Percentiles rank a stretch among this genome's conserved stretches.
These are phyloP conservation scores for Zymoseptoria pseudotritici DNA, from an alignment of 2,329 filamentous ascomycete species.

Conservation along the genomic window DNA sequence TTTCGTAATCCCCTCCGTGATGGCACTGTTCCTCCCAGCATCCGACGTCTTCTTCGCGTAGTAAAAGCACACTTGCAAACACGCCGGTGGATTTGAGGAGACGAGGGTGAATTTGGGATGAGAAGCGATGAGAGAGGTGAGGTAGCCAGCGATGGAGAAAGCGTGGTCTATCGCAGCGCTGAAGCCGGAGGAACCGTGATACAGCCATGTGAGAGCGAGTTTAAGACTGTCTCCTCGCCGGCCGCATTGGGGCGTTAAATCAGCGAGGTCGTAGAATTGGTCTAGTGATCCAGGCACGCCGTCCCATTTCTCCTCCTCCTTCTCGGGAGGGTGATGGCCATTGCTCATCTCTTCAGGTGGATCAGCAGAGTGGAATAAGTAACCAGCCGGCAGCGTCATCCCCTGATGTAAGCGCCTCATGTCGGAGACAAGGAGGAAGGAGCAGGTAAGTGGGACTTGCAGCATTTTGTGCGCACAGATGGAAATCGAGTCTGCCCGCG, in stretches of 20 bases:
- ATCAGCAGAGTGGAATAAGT: slow-evolving; percentile 42
- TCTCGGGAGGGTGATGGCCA: slow-evolving; percentile 1
- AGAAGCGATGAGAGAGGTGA: slow-evolving; percentile 54
- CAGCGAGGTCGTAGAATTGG: slow-evolving; percentile 73
- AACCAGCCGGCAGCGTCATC: slow-evolving; percentile 81
- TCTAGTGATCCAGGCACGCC: background rate
- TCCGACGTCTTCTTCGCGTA: slow-evolving; percentile 50
- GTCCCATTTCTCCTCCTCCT: slow-evolving; percentile 14
- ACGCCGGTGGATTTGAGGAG: slow-evolving; percentile 70
- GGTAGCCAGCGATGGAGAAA: slow-evolving; percentile 61
- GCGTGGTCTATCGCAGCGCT: slow-evolving; percentile 56
- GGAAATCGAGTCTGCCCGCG: slow-evolving; percentile 73
- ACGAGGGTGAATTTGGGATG: slow-evolving; percentile 62
- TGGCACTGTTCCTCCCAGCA: slow-evolving; percentile 33
- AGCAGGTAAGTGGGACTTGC: slow-evolving; percentile 82
- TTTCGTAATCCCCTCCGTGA: slow-evolving; percentile 50
- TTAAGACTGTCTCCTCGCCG: slow-evolving; percentile 80
- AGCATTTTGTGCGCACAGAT: slow-evolving; percentile 98
- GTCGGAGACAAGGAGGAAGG: slow-evolving; percentile 75
- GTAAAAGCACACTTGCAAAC: slow-evolving; percentile 93
- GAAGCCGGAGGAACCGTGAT: slow-evolving; percentile 75
- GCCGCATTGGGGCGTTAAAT: slow-evolving; percentile 89
- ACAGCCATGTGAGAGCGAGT: slow-evolving; percentile 80
- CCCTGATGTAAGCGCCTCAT: slow-evolving; percentile 69
- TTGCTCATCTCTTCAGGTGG: slow-evolving; percentile 31